Percentiles rank a stretch among this genome's conserved stretches.
These are phyloP conservation scores for Evernia prunastri DNA, from an alignment of 495 filamentous ascomycete genomes.

Conservation along the genomic window DNA sequence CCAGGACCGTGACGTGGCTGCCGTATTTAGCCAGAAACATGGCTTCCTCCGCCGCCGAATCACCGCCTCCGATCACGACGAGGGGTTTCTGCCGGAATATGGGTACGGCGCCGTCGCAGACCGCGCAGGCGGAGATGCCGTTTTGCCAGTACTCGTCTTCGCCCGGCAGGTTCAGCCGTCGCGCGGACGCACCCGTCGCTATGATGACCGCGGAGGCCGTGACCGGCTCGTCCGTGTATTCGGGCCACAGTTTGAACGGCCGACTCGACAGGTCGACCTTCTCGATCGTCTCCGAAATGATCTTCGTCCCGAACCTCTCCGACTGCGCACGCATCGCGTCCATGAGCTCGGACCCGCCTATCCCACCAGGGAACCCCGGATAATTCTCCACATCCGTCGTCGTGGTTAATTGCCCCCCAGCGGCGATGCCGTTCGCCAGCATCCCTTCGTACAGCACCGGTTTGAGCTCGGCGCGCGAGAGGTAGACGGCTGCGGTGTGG, in stretches of 20 bases:
- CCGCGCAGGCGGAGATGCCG: constrained; percentile 92
- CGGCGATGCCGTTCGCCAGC: constrained; percentile 92
- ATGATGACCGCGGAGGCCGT: constrained; percentile 91
- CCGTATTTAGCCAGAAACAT: constrained; percentile 98
- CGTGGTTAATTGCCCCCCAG: constrained; percentile 93
- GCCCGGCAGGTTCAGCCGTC: constrained; percentile 73
- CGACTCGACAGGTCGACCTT: constrained; percentile 77
- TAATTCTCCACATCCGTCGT: constrained; percentile 98
- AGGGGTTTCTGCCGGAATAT: constrained; percentile 96
- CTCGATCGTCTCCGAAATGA: constrained; percentile 85
- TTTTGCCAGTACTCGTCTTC: constrained; percentile 96
- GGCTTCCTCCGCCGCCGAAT: constrained; percentile 95
- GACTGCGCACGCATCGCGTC: constrained; percentile 91
- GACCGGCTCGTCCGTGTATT: constrained; percentile 62
- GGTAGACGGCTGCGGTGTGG: constrained; percentile 94
- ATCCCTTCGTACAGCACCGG: constrained; percentile 96
- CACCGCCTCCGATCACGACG: constrained; percentile 92
- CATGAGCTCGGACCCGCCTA: constrained; percentile 84
- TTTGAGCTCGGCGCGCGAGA: constrained; percentile 81
- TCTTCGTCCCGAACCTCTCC: constrained; percentile 81
- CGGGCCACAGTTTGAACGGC: constrained; percentile 88
- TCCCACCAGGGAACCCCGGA: constrained; percentile 84
- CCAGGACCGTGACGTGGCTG: constrained; percentile 85
- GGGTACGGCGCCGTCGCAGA: constrained; percentile 94
- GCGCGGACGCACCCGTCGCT: constrained; percentile 88